Conservation (phyloP, 208 protist species). For the Crithidia thermophila region DNA sequence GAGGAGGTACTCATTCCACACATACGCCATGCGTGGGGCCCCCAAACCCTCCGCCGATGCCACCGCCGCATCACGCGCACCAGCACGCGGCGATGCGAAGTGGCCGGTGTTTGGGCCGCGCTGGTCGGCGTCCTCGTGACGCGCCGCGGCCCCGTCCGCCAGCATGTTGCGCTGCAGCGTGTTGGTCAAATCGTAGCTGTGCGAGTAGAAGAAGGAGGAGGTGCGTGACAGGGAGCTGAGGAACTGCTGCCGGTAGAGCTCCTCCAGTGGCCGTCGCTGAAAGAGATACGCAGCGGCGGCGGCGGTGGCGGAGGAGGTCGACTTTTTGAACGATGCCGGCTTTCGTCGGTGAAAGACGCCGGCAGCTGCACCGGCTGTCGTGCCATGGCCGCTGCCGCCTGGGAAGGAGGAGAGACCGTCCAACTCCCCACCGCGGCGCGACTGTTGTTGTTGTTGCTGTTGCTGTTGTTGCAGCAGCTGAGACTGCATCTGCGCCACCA, state of each 20-base stretch:
- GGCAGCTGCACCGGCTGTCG: background rate
- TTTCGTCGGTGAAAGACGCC: background rate
- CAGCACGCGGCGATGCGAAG: no score
- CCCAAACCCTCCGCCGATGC: background rate
- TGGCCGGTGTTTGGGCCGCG: no score
- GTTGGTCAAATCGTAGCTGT: slow-evolving; percentile 96
- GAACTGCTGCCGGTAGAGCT: slow-evolving; percentile 81
- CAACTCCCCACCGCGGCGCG: background rate
- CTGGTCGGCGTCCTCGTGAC: background rate
- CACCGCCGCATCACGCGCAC: background rate
- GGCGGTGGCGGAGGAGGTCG: background rate
- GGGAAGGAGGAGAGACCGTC: background rate
- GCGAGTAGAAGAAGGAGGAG: slow-evolving; percentile 95
- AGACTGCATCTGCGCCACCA: slow-evolving; percentile 2
- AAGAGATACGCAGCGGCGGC: slow-evolving; percentile 28
- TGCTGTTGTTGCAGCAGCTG: background rate
- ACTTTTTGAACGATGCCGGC: background rate
- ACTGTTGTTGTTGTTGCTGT: background rate
- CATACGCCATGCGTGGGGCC: slow-evolving; percentile 59
- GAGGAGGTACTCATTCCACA: slow-evolving; percentile 89
- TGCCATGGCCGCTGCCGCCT: background rate
- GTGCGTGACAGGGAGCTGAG: slow-evolving; percentile 48
- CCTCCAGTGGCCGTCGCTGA: slow-evolving; percentile 37
- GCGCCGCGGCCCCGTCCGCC: slow-evolving; percentile 7
- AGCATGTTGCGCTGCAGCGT: slow-evolving; percentile 95